These are phyloP conservation scores for Lichtheimia hyalospora DNA, from an alignment of 371 early-diverging fungal genomes.

Conservation along the genomic window DNA sequence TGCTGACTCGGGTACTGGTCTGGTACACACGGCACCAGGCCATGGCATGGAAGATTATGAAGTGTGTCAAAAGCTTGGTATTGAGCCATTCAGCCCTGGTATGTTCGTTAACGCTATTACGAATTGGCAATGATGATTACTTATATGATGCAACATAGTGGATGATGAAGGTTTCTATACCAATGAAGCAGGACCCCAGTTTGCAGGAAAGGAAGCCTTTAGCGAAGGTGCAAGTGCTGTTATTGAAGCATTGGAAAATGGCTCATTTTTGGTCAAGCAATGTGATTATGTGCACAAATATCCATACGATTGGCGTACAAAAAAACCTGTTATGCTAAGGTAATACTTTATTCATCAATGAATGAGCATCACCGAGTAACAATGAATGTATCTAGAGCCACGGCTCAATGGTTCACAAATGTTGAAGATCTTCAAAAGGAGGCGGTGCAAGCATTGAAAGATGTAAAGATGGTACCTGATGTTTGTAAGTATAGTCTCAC, in stretches of 20 bases:
- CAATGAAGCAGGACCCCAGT: slow-evolving; percentile 57
- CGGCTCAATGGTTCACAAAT: slow-evolving; percentile 90
- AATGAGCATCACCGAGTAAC: too few species aligned
- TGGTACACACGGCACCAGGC: slow-evolving; percentile 95
- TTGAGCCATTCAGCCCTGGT: slow-evolving; percentile 61
- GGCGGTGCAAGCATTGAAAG: slow-evolving; percentile 59
- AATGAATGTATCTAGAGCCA: slow-evolving; percentile 49
- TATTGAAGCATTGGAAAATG: slow-evolving; percentile 50
- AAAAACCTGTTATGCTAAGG: slow-evolving; percentile 81
- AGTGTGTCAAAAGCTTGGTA: slow-evolving; percentile 59
- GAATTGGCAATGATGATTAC: too few species aligned
- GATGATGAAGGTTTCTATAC: slow-evolving; percentile 85
- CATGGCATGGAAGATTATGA: slow-evolving; percentile 97
- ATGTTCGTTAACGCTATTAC: not conserved
- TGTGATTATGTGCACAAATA: slow-evolving; percentile 72
- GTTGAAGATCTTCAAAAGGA: slow-evolving; percentile 59
- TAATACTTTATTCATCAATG: slow-evolving; percentile 9
- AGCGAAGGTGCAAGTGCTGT: slow-evolving; percentile 60
- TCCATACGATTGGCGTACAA: slow-evolving; percentile 93
- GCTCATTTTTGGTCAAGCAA: slow-evolving; percentile 42
- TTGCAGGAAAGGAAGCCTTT: slow-evolving; percentile 67
- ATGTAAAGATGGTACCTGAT: slow-evolving; percentile 65
- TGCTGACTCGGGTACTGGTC: slow-evolving; percentile 82
- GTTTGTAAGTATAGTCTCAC: slow-evolving; percentile 38
- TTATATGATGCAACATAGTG: slow-evolving; percentile 38